Evolutionary conservation across 2,329 filamentous ascomycete species (phyloP), one percentile per base, ranked within the genome.

Genomic region (Blastomyces silverae): DNA sequence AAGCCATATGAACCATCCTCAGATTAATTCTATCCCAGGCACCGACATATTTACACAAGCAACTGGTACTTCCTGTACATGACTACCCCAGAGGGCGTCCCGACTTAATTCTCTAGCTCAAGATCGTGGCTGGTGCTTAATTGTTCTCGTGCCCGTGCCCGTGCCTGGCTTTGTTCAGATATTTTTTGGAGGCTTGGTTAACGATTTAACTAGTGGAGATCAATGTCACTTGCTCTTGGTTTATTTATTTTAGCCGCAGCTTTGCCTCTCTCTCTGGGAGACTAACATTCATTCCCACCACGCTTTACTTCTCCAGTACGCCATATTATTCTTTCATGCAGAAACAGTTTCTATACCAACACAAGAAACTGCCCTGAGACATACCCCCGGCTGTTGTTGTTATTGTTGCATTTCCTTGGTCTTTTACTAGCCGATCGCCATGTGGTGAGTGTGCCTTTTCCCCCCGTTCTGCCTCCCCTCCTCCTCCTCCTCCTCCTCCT

Each of bases 261-360:
- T n/a, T n/a, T 44, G 42, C 13, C 42, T 44, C 11, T n/a, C n/a
- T n/a, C 31, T 44, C 39, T 44, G 2, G 39, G 39, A 44, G 10
- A 44, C 39, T 6, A n/a, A 46, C 44, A 5, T n/a, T 17, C 17
- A n/a, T n/a, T 48, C n/a, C 46, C 7, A 50, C 46, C 46, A 50
- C n/a, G 17, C 46, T 22, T 25, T 20, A 48, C n/a, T 22, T n/a
- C 46, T 50, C 22, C 10, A 39, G 37, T 39, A 7, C 10, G 10
- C 46, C 46, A 50, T 50, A 50, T 25, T 25, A 22, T 50, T 50
- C 48, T 50, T 57, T 39, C 31, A 39, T 57, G 31, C 20, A 57
- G 31, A 20, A 57, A 44, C 34, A 13, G 22, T 10, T 50, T n/a
- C 46, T 50, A 8, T 50, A 22, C 48, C 31, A 15, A 17, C 11